Conservation (phyloP, 2,329 filamentous ascomycete species). For the Talaromyces sp. region DNA sequence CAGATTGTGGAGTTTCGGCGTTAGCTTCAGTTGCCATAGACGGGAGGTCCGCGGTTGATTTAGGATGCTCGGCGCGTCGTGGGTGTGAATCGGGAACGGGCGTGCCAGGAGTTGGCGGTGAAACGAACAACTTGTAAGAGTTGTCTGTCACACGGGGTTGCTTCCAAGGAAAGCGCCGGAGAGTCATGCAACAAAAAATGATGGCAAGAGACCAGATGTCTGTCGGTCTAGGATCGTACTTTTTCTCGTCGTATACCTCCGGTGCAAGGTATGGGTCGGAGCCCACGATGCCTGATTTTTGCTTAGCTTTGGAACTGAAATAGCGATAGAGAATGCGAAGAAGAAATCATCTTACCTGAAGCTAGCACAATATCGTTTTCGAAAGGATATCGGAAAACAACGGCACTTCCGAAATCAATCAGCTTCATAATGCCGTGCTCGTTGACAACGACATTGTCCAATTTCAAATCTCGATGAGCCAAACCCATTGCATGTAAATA, state of each 20-base stretch:
- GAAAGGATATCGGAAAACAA: constrained; percentile 95
- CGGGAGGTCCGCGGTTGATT: constrained; percentile 33
- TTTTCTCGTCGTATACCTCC: constrained; percentile 88
- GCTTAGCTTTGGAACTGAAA: background rate
- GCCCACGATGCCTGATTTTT: constrained; percentile 60
- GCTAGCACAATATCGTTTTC: constrained; percentile 80
- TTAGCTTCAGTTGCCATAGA: constrained; percentile 24
- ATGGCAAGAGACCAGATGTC: constrained; percentile 99
- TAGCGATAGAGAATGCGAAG: background rate
- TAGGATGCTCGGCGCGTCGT: constrained; percentile 27
- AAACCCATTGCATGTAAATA: constrained; percentile 94
- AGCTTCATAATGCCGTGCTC: constrained; percentile 98
- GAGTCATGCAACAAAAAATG: constrained; percentile 97
- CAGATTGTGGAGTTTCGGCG: background rate
- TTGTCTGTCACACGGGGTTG: constrained; percentile 86
- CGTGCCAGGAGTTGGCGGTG: constrained; percentile 70
- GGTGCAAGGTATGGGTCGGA: constrained; percentile 96
- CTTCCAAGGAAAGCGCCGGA: constrained; percentile 95
- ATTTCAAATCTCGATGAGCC: constrained; percentile 88
- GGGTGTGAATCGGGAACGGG: constrained; percentile 39
- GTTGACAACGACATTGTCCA: constrained; percentile 97
- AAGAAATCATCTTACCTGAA: constrained; percentile 56
- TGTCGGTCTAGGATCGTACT: constrained; percentile 88
- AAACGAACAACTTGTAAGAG: constrained; percentile 87
- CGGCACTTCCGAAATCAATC: constrained; percentile 96